Evolutionary conservation across 768 basidiomycete genomes (phyloP), one percentile per base, ranked within the genome.

Genomic region (Serendipita sp.): DNA sequence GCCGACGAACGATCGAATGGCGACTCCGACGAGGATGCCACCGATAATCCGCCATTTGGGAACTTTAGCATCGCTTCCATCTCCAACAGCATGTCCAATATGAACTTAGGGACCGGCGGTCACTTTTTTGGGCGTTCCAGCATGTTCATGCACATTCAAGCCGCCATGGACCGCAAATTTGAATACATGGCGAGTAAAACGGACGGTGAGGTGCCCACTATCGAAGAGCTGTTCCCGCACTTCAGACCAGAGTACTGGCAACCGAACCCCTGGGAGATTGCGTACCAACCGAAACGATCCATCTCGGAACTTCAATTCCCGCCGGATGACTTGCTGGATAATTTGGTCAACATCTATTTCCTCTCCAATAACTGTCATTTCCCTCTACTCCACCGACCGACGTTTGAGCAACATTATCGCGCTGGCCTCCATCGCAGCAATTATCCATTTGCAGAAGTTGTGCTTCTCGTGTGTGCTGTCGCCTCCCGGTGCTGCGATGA

Each of bases 371-470:
- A 91, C 69, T 66, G 78, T n/a, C 75, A 79, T 64, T 69, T 81
- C 0, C 89, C 90, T 0, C 76, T 93, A 2, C 76, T 95, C 3
- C 90, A 92, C 68, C 80, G 83, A 2, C 83, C 83, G 0, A 81
- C 81, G 3, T 90, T 93, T 68, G 78, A 84, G 44, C 74, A 75
- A 28, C 74, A 76, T 16, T 68, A 85, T 28, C 69, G 68, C 1
- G 77, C 80, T 3, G 79, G 79, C 0, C 69, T 83, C 1, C 83
- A 89, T 69, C 70, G 77, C 16, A 72, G 68, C 0, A 77, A 88
- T 64, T 64, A 76, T 0, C 69, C 75, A 0, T 90, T 92, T 70
- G 81, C 78, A 0, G 73, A 79, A 1, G 79, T 81, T 0, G 79
- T 89, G 30, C 75, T 91, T 3, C 77, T 89, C 1, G 81, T 90